These are phyloP conservation scores for Vittaforma corneae DNA, from an alignment of 371 early-diverging fungal genomes.

Conservation along the genomic window DNA sequence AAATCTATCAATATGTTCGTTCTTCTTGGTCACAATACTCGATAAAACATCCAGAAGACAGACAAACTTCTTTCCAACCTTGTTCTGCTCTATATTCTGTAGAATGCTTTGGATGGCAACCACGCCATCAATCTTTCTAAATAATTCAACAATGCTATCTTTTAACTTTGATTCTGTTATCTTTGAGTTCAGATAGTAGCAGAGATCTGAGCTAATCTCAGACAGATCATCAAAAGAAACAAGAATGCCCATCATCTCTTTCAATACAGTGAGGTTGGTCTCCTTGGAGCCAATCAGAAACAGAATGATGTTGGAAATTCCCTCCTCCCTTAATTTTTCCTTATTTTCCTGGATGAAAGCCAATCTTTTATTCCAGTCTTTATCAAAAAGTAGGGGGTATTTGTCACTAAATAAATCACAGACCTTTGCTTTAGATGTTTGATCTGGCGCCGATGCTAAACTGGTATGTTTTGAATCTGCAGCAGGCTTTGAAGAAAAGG, in stretches of 20 bases:
- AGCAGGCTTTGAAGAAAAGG: too few species aligned
- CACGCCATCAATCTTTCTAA: background rate
- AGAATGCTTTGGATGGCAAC: constrained; percentile 2
- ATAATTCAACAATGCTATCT: constrained; percentile 10
- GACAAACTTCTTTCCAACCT: constrained; percentile 13
- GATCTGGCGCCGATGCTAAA: too few species aligned
- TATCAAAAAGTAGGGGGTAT: constrained; percentile 30
- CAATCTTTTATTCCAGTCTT: constrained; percentile 22
- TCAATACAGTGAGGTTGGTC: constrained; percentile 8
- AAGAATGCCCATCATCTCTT: background rate
- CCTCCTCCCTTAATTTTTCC: constrained; percentile 3
- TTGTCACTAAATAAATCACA: constrained; percentile 17
- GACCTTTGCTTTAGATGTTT: too few species aligned
- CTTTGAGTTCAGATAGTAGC: constrained; percentile 4
- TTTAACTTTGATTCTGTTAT: constrained; percentile 21
- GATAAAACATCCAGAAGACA: background rate
- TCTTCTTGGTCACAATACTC: background rate
- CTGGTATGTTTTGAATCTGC: too few species aligned
- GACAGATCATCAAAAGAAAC: background rate
- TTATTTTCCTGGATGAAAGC: constrained; percentile 13
- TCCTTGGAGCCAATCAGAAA: constrained; percentile 8
- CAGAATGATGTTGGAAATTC: background rate
- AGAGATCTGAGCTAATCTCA: background rate
- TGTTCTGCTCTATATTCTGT: background rate
- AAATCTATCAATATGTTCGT: background rate